Conservation (phyloP, 176 grass and related monocot species). For the Alopecurus myosuroides region DNA sequence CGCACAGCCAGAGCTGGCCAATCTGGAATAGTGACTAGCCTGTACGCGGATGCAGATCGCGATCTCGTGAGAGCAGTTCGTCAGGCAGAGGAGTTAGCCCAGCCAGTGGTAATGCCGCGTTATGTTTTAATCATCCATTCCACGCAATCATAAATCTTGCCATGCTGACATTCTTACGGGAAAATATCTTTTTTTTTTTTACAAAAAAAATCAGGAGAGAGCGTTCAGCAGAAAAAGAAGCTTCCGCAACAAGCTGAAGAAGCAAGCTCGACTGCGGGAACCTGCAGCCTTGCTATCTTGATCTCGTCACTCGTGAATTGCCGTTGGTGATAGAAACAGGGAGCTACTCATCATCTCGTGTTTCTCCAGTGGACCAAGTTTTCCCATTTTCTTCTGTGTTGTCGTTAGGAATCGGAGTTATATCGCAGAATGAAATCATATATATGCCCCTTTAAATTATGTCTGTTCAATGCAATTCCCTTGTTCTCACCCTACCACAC, state of each 20-base stretch:
- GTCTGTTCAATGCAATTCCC: too few species aligned
- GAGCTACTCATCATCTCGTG: not conserved
- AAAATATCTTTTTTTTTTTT: not conserved
- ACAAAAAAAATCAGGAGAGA: constrained; percentile 65
- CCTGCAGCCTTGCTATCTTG: constrained; percentile 13
- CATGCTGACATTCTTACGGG: not conserved
- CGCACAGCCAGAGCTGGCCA: constrained; percentile 89
- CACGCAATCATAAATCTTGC: not conserved
- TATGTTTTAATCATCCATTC: not conserved
- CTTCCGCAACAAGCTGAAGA: constrained; percentile 95
- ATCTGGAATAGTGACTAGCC: constrained; percentile 81
- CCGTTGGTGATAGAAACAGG: not conserved
- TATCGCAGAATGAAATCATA: not conserved
- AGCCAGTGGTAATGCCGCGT: constrained; percentile 63
- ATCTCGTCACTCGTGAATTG: not conserved
- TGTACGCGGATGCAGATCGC: constrained; percentile 60
- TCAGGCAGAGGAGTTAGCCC: constrained; percentile 60
- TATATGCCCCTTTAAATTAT: not conserved
- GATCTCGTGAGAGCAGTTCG: constrained; percentile 83
- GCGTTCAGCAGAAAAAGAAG: constrained; percentile 98
- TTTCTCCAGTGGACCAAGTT: not conserved
- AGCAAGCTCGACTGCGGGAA: constrained; percentile 39
- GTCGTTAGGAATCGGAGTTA: not conserved
- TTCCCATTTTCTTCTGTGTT: not conserved
- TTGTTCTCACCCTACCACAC: too few species aligned